Percentiles rank a stretch among this genome's conserved stretches.
Conservation (phyloP, 139 green algal genomes). For the Klebsormidium nitens region DNA sequence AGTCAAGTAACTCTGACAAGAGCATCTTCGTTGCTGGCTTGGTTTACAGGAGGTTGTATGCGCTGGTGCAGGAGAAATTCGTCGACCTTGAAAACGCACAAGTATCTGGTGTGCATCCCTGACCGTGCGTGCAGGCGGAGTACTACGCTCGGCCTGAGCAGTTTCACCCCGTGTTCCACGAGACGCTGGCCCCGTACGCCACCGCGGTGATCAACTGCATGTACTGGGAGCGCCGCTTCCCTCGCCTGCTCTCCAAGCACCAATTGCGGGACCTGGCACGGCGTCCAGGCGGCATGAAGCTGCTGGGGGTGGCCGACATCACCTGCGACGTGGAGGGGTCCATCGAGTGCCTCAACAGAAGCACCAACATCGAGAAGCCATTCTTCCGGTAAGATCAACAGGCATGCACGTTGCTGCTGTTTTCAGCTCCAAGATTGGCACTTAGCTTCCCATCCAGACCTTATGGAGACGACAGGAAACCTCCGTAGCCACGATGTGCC, state of each 20-base stretch:
- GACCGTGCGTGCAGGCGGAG: conserved; percentile 23
- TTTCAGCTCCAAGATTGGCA: too few relatives aligned
- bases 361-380: conserved; percentile 23
- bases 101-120: too few relatives aligned
- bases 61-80: too few relatives aligned
- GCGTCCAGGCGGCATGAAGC: background rate
- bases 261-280: conserved; percentile 1
- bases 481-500: too few relatives aligned
- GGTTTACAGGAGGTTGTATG: too few relatives aligned
- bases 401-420: too few relatives aligned
- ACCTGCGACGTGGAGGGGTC: conserved; percentile 35
- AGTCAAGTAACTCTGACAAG: too few relatives aligned
- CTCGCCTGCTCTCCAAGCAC: conserved; percentile 19
- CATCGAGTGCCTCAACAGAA: conserved; percentile 28
- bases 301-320: conserved; percentile 35
- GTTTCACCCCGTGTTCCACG: conserved; percentile 27
- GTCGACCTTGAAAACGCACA: too few relatives aligned
- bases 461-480: too few relatives aligned
- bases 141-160: conserved; percentile 24
- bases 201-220: conserved; percentile 32
- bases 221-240: conserved; percentile 32
- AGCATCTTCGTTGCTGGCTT: too few relatives aligned
- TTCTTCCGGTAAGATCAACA: conserved; percentile 34
- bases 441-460: too few relatives aligned
- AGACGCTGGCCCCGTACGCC: conserved; percentile 28